Evolutionary conservation across 106 monocot genomes (phyloP).

Genomic region (Allium sativum): DNA sequence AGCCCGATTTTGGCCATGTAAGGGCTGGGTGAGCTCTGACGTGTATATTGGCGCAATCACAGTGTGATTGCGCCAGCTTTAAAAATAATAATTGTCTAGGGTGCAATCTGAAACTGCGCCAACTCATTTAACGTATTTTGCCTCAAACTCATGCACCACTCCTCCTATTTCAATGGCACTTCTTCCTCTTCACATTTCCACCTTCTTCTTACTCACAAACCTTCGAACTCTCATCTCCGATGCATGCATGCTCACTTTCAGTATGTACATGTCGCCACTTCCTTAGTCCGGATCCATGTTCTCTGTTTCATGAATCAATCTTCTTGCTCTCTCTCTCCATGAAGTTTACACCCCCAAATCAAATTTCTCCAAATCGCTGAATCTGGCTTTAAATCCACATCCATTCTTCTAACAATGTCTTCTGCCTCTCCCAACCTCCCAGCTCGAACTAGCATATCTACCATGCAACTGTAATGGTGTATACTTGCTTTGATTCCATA

Average conservation of each 20-base stretch:
- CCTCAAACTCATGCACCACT: constrained; percentile 33
- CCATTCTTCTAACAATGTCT: constrained; percentile 23
- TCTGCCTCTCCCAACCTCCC: constrained; percentile 36
- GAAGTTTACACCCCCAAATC: constrained; percentile 33
- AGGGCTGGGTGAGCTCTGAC: too few relatives aligned
- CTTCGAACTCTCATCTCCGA: constrained; percentile 8
- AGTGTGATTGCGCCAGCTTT: too few relatives aligned
- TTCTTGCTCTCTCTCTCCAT: constrained; percentile 27
- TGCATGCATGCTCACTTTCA: constrained; percentile 28
- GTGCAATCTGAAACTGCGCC: too few relatives aligned
- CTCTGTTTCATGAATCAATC: constrained; percentile 18
- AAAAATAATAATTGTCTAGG: too few relatives aligned
- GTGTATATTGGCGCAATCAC: too few relatives aligned
- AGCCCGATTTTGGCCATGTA: too few relatives aligned
- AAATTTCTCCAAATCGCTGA: constrained; percentile 33
- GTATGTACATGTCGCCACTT: constrained; percentile 16
- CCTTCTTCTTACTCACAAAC: constrained; percentile 10
- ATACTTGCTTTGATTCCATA: constrained; percentile 23
- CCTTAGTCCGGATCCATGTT: constrained; percentile 1
- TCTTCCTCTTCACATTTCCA: constrained; percentile 16
- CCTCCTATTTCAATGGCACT: constrained; percentile 46
- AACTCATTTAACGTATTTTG: constrained; percentile 25
- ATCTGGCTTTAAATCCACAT: constrained; percentile 21
- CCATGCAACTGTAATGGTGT: constrained; percentile 55
- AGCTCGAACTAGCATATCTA: constrained; percentile 32